A percentile compares a stretch with the other conserved stretches of the same genome.
Conservation (phyloP, 495 filamentous ascomycete genomes). For the Acidiella bohemica region DNA sequence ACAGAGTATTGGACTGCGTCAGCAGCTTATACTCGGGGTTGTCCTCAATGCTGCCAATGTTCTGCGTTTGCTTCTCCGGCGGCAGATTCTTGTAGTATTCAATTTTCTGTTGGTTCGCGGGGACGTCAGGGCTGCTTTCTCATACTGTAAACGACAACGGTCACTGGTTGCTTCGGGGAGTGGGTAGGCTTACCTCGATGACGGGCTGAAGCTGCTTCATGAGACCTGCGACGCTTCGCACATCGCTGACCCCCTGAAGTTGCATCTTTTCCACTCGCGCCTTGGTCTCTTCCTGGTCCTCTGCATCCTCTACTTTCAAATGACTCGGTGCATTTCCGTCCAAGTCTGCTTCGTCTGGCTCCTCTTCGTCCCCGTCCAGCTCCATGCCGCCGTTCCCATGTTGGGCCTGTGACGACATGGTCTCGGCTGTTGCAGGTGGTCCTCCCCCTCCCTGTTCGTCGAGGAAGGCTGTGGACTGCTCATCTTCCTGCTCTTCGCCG, state of each 20-base stretch:
- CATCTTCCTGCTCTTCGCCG: conserved; percentile 48
- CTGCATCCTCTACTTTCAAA: conserved; percentile 32
- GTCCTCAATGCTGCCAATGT: conserved; percentile 65
- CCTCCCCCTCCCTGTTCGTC: conserved; percentile 3
- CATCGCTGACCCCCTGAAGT: conserved; percentile 54
- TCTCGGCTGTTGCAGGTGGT: conserved; percentile 18
- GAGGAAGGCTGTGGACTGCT: conserved; percentile 33
- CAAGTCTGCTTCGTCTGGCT: conserved; percentile 38
- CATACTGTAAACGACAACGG: conserved; percentile 34
- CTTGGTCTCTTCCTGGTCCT: conserved; percentile 56
- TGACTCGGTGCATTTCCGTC: conserved; percentile 17
- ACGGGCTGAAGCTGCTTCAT: conserved; percentile 68
- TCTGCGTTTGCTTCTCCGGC: conserved; percentile 45
- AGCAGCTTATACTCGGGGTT: conserved; percentile 76
- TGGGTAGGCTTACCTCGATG: conserved; percentile 50
- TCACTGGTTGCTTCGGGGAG: conserved; percentile 3
- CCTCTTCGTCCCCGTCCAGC: conserved; percentile 37
- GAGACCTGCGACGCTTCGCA: conserved; percentile 57
- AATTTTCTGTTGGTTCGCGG: conserved; percentile 52
- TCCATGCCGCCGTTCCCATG: conserved; percentile 26
- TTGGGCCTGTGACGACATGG: conserved; percentile 1
- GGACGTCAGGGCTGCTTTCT: conserved; percentile 40
- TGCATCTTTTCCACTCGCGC: conserved; percentile 69
- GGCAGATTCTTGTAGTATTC: conserved; percentile 56
- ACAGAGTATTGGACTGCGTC: conserved; percentile 69